These are phyloP conservation scores for Blastomyces emzantsi DNA, from an alignment of 2,329 filamentous ascomycete genomes.

Conservation along the genomic window DNA sequence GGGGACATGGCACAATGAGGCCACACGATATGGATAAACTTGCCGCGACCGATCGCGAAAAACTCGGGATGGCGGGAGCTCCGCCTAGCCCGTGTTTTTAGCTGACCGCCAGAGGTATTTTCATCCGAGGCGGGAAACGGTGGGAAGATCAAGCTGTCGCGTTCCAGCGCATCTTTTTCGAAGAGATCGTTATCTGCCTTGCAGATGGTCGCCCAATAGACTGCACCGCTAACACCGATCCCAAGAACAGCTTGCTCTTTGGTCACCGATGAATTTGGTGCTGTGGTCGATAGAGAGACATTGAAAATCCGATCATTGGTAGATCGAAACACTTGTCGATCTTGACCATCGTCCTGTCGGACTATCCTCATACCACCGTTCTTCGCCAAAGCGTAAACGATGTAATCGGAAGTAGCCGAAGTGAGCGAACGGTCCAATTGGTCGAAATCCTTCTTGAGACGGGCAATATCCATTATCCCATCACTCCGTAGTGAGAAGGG, in stretches of 20 bases:
- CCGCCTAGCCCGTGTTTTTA: conserved; percentile 90
- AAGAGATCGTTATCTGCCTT: conserved; percentile 70
- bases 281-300: conserved; percentile 67
- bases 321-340: conserved; percentile 84
- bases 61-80: conserved; percentile 85
- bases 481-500: conserved; percentile 63
- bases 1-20: conserved; percentile 46
- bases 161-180: conserved; percentile 68
- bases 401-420: conserved; percentile 80
- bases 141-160: conserved; percentile 80
- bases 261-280: conserved; percentile 43
- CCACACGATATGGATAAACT: conserved; percentile 84
- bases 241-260: conserved; percentile 77
- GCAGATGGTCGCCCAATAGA: conserved; percentile 87
- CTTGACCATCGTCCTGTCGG: conserved; percentile 82
- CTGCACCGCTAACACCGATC: conserved; percentile 86
- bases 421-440: conserved; percentile 92
- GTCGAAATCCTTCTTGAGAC: conserved; percentile 95
- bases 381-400: conserved; percentile 89
- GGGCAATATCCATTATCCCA: conserved; percentile 81
- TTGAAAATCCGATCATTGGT: conserved; percentile 94
- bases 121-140: conserved; percentile 79
- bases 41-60: conserved; percentile 91
- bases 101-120: conserved; percentile 79
- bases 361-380: conserved; percentile 89